Evolutionary conservation across 176 grass and related monocot species (phyloP), one percentile per base, ranked within the genome.

Genomic region (Bromus sterilis): DNA sequence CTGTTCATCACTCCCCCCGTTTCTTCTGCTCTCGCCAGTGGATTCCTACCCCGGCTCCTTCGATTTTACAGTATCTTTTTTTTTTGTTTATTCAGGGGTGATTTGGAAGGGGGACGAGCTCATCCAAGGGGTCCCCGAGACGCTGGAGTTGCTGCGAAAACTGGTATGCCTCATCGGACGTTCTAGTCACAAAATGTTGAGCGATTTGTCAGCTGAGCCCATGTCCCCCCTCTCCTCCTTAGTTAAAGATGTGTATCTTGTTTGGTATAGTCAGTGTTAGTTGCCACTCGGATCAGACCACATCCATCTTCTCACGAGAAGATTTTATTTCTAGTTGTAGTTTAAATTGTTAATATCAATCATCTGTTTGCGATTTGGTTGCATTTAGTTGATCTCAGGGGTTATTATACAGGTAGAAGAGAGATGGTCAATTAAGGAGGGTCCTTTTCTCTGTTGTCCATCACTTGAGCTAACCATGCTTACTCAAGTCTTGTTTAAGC

Each of bases 61-160:
- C 84, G 14, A 60, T 46, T 61, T 79, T n/a, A n/a, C n/a, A n/a
- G n/a, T n/a, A 49, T 48, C 12, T 10, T 13, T 15, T 61, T 25
- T 18, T 18, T 25, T 81, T 14, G 42, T 34, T 11, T 56, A 75
- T 59, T 11, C 66, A 94, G 92, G 95, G 25, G 95, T 98, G 37
- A 98, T 98, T 46, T 98, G 95, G 95, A 94, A 94, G 89, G 95
- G 95, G 4, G 95, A 94, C 74, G 79, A 79, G 71, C 88, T 98
- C 75, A 94, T 98, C 59, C 88, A 93, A 31, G 92, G 95, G 41
- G 92, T 98, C 57, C 63, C 86, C 11, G 86, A 89, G 78, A 88
- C 92, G 46, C 71, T 94, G 86, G 74, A 89, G 15, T 51, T 87
- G 11, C 76, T 98, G 25, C 92, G 95, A 4, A 93, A 91, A 26